These are phyloP conservation scores for Pilatotrama ljubarskyi DNA, from an alignment of 768 basidiomycete species.

Conservation along the genomic window DNA sequence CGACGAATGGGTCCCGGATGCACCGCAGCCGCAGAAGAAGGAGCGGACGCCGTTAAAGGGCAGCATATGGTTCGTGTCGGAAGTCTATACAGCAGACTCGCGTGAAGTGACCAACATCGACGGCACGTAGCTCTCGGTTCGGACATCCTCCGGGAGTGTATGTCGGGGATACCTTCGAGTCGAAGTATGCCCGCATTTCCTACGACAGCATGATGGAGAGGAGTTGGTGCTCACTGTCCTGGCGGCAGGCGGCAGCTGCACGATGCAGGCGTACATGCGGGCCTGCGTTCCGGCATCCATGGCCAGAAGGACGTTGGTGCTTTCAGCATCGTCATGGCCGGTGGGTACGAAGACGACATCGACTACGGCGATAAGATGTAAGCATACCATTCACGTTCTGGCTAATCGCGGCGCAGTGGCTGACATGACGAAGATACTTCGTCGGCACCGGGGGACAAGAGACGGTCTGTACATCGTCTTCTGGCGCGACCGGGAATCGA, in stretches of 20 bases:
- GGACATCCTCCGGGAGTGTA: background rate
- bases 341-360: slow-evolving; percentile 19
- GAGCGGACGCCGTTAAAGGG: background rate
- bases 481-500: background rate
- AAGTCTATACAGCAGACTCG: too few relatives aligned
- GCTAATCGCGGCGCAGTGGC: background rate
- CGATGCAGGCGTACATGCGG: slow-evolving; percentile 11
- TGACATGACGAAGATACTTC: background rate
- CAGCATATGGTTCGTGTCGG: background rate
- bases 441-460: slow-evolving; percentile 16
- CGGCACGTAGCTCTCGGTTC: background rate
- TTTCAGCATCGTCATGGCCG: slow-evolving; percentile 19
- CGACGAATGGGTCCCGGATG: background rate
- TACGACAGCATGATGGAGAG: too few relatives aligned
- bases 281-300: slow-evolving; percentile 13
- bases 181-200: background rate
- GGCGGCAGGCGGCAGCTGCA: slow-evolving; percentile 1
- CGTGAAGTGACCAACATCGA: background rate
- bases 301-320: slow-evolving; percentile 14
- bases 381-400: background rate
- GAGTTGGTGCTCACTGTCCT: too few relatives aligned
- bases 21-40: background rate
- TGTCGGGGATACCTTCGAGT: background rate
- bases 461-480: background rate
- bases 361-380: slow-evolving; percentile 20